These are phyloP conservation scores for Cydonia oblonga DNA, from an alignment of 331 rosid species.

Conservation along the genomic window DNA sequence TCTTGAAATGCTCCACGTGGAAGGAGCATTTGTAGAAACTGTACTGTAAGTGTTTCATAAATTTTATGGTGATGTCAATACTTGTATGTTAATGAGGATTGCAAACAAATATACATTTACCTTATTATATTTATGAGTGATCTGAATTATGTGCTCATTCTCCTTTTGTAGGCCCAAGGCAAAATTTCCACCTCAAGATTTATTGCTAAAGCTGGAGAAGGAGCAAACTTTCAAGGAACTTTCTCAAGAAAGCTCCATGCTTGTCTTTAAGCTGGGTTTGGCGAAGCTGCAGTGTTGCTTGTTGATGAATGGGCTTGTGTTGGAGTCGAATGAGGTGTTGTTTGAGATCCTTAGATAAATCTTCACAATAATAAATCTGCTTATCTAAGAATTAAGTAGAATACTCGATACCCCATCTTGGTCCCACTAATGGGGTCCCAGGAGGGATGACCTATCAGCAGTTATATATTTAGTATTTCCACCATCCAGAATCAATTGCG, in stretches of 20 bases:
- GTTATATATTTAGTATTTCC: not conserved
- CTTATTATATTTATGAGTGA: not conserved
- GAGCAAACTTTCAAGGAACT: slow-evolving; percentile 56
- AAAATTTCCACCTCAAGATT: slow-evolving; percentile 83
- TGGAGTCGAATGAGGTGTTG: slow-evolving; percentile 72
- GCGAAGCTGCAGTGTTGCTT: slow-evolving; percentile 55
- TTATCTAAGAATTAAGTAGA: not conserved
- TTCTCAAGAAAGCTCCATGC: slow-evolving; percentile 67
- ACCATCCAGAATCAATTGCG: not conserved
- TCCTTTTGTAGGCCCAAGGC: slow-evolving; percentile 60
- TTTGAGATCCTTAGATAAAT: not conserved
- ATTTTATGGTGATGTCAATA: not conserved
- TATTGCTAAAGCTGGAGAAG: slow-evolving; percentile 63
- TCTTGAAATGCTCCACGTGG: slow-evolving; percentile 68
- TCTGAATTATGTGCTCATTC: slow-evolving; percentile 8
- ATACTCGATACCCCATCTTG: not conserved
- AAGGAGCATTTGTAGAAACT: slow-evolving; percentile 89
- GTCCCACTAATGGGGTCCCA: not conserved
- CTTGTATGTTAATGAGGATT: slow-evolving; percentile 3
- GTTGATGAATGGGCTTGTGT: slow-evolving; percentile 88
- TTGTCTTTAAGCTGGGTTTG: slow-evolving; percentile 73
- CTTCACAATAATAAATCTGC: not conserved
- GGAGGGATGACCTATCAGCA: not conserved
- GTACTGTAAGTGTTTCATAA: slow-evolving; percentile 56
- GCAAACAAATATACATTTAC: not conserved